Base-by-base conservation (phyloP, 768 basidiomycete genomes). In the Trametes elegans region DNA sequence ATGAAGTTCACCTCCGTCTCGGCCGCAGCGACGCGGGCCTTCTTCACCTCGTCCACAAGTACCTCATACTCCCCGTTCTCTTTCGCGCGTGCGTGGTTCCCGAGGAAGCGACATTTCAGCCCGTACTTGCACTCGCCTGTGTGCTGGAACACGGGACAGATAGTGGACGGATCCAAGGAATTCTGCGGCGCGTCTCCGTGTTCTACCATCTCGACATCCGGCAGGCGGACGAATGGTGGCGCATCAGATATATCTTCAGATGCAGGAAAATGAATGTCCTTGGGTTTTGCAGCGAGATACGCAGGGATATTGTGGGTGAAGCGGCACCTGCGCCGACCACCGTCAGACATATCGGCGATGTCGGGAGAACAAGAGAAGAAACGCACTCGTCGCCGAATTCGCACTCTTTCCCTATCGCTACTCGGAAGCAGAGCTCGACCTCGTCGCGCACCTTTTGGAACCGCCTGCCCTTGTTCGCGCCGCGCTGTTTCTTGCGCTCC, bases 51-150 rank as follows among this genome's bases (percentile, higher is more conserved):
- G 62, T 92, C 83, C 6, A 72, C 71, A 0, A 78, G 56, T 1
- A 87, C 64, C 23, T 68, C 68, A 14, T 81, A 61, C 2, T 69
- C 59, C 2, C 81, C 83, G 13, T 73, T 70, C 14, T 76, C 76
- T 28, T 78, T 74, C 31, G 72, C 70, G 16, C 66, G 71, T 10
- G 87, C 72, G 69, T 99, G 96, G 3, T 81, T 85, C 11, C 88
- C 87, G 5, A 97, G 79, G 71, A 89, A 97, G 2, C 97, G 84
- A 68, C 97, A 99, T 69, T 93, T 92, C 69, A 90, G 85, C 10
- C 94, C 97, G 62, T 81, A 83, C 48, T 82, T 81, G 73, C 93
- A 97, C 60, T 84, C 80, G 1, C 93, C 93, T 16, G 77, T 76
- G 59, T 83, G 81, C 14, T 74, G 70, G 62, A 81, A 90, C 2